These are phyloP conservation scores for Aspergillus sp. DNA, from an alignment of 2,329 filamentous ascomycete genomes.

Conservation along the genomic window DNA sequence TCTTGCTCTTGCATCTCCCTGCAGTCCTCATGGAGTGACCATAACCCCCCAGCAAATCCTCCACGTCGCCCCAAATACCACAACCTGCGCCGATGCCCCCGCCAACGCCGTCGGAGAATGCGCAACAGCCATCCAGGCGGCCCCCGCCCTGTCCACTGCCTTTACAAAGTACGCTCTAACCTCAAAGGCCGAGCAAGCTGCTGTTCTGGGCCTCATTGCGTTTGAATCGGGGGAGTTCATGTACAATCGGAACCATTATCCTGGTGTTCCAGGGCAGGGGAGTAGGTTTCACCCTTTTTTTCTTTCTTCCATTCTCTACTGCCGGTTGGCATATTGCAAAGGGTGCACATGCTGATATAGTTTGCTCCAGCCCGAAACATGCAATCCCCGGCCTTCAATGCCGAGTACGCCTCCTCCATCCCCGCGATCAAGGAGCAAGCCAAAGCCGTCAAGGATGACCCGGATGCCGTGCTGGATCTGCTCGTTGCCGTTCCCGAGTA, in stretches of 20 bases:
- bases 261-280: slow-evolving; percentile 20
- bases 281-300: slow-evolving; percentile 17
- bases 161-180: slow-evolving; percentile 64
- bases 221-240: slow-evolving; percentile 72
- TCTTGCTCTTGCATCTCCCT: not conserved
- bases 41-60: slow-evolving; percentile 37
- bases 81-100: slow-evolving; percentile 54
- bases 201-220: slow-evolving; percentile 70
- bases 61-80: slow-evolving; percentile 62
- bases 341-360: not conserved
- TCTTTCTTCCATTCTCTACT: slow-evolving; percentile 1
- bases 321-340: not conserved
- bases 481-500: slow-evolving; percentile 54
- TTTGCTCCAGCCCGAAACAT: slow-evolving; percentile 60
- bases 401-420: slow-evolving; percentile 57
- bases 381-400: slow-evolving; percentile 62
- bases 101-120: slow-evolving; percentile 62
- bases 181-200: slow-evolving; percentile 65
- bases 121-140: slow-evolving; percentile 66
- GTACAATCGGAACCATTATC: slow-evolving; percentile 56
- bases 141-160: slow-evolving; percentile 58
- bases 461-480: slow-evolving; percentile 53
- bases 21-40: not conserved
- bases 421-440: slow-evolving; percentile 46
- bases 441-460: slow-evolving; percentile 40